Conservation (phyloP, 495 filamentous ascomycete genomes). For the Cercophora samala region DNA sequence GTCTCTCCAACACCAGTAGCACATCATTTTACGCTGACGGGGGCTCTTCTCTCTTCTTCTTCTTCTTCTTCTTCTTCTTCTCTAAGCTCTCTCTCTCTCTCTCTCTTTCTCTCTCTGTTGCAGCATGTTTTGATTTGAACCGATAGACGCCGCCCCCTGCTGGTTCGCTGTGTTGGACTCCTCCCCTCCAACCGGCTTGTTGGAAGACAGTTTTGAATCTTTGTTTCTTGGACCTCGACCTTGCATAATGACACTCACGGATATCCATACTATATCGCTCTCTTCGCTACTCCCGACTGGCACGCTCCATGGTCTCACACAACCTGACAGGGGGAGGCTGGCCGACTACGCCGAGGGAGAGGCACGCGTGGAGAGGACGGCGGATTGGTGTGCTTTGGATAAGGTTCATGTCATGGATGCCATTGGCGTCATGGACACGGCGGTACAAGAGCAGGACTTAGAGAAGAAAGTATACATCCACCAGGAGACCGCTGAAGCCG, state of each 20-base stretch:
- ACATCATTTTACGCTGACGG: conserved; percentile 7
- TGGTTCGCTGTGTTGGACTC: conserved; percentile 17
- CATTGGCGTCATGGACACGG: conserved; percentile 31
- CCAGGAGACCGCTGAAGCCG: conserved; percentile 14
- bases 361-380: background rate
- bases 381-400: conserved; percentile 42
- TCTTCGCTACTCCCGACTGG: conserved; percentile 5
- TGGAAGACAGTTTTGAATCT: conserved; percentile 23
- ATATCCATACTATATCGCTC: conserved; percentile 19
- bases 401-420: conserved; percentile 38
- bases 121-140: conserved; percentile 18
- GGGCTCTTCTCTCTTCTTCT: background rate
- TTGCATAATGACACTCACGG: conserved; percentile 25
- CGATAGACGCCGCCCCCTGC: background rate
- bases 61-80: too few relatives aligned
- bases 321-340: background rate
- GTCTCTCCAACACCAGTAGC: background rate
- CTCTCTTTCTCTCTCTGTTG: conserved; percentile 3
- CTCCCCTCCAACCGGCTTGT: conserved; percentile 5
- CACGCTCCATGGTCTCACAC: conserved; percentile 1
- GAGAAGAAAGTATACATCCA: conserved; percentile 28
- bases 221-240: conserved; percentile 22
- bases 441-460: conserved; percentile 27
- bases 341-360: background rate
- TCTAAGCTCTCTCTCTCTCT: conserved; percentile 1